Evolutionary conservation across 2,329 filamentous ascomycete genomes (phyloP), one percentile per base, ranked within the genome.

Genomic region (Epichloe sibirici): DNA sequence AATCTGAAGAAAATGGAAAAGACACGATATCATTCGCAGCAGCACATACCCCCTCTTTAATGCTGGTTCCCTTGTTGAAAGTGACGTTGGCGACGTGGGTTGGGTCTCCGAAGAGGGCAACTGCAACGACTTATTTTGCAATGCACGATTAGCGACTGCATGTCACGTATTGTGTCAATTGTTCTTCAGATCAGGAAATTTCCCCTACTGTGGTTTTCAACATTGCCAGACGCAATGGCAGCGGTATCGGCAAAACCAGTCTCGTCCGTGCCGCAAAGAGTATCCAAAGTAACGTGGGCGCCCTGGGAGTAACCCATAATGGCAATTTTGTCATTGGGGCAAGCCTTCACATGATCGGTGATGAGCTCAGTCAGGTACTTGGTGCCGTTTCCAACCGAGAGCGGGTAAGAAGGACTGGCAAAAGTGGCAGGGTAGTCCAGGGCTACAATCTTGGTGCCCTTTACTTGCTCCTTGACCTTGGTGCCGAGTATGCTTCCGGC

Each of bases 271-370:
- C 71, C 71, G 56, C 71, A 73, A 44, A 73, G 59, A 7, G 63
- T 60, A 38, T 73, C 69, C 43, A 58, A 58, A 2, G 64, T 53
- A 37, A 73, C 58, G 37, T 73, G 70, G 0, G 69, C 70, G 37
- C 71, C 71, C 65, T 73, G 71, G 2, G 71, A 73, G 54, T 69
- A 73, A 1, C 70, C 71, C 45, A 73, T 47, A 34, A 73, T 56
- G 4, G 68, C 70, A 47, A 73, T 61, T 60, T 71, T 71, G 51
- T 61, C 62, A n/a, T 65, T 55, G 7, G 70, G 69, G 40, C 71
- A 73, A 4, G 59, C 58, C 34, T 59, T 48, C 56, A 59, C 57
- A 54, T 73, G 71, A 23, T 58, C 53, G 12, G 57, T 56, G 42
- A 73, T 53, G 47, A 60, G 58, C 31, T 58, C 44, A 17, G 61